Percentiles rank a stretch among this genome's conserved stretches.
phyloP scores from a whole-genome alignment of 257 asterid species.

The Solanum clarkiae region DNA sequence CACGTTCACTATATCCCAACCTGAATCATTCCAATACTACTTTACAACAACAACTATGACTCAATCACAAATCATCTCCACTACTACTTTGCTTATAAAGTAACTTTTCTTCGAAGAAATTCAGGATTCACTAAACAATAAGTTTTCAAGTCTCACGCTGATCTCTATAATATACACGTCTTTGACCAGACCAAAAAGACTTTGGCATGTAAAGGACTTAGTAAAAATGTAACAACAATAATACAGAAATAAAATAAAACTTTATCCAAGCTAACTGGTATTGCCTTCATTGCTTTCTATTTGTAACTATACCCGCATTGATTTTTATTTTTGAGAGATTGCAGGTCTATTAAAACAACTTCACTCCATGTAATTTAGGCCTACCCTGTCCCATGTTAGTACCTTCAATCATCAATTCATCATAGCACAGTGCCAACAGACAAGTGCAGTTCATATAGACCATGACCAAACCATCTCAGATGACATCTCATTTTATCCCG shows the following conservation, averaged over 20 bases:
- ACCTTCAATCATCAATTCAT: background rate
- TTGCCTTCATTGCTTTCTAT: background rate
- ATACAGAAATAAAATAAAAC: background rate
- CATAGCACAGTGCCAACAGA: background rate
- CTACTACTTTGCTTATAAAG: background rate
- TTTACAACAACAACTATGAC: background rate
- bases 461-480: background rate
- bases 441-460: background rate
- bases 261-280: background rate
- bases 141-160: background rate
- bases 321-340: background rate
- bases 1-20: background rate
- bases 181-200: background rate
- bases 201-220: background rate
- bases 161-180: background rate
- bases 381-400: background rate
- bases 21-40: background rate
- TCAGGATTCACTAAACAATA: background rate
- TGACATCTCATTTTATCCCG: background rate
- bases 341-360: background rate
- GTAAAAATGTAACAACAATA: background rate
- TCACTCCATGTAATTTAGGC: background rate
- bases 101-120: background rate
- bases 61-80: background rate
- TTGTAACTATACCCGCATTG: background rate